Evolutionary conservation across 2,329 filamentous ascomycete genomes (phyloP), one percentile per base, ranked within the genome.

Genomic region (Neoscytalidium dimidiatum): DNA sequence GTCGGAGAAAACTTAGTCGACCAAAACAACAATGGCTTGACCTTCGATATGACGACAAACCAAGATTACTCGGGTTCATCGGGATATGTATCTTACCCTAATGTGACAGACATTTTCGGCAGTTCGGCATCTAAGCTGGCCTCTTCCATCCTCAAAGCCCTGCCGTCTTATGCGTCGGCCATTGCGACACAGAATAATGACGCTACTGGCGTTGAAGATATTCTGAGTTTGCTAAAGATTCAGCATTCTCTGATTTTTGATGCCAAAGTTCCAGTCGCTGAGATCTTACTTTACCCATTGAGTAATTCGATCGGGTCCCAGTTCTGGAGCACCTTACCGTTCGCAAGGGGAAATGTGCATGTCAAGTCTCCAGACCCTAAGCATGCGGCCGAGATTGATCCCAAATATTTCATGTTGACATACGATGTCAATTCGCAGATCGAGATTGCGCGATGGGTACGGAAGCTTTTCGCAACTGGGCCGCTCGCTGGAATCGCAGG

Each of bases 341-440:
- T 52, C 13, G 4, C 60, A 19, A 79, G 66, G 72, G 81, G 80
- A 1, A 75, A 66, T 17, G 69, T 80, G 0, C 81, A 83, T 64
- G 77, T 83, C 44, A 67, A 67, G 0, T 81, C 78, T 0, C 48
- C 77, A 0, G 71, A 81, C 49, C 72, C 77, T 0, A 69, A 68
- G 0, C 71, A 67, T 1, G 68, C 75, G 14, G 80, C 81, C 0
- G 48, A 66, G 1, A 81, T 84, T 62, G 79, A 84, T 68, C 77
- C 78, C 0, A 74, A 73, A 9, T 82, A 81, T 52, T 72, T 82
- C 53, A 73, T 72, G 7, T 78, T 81, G 4, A 82, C 83, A 63
- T 65, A 80, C 11, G 77, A 82, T 44, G 64, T 83, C 11, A 71
- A 78, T 4, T 76, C 78, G 0, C 74, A 77, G 44, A n/a, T 49